These are phyloP conservation scores for Nothophytophthora sp. DNA, from an alignment of 352 stramenopile species.

Conservation along the genomic window DNA sequence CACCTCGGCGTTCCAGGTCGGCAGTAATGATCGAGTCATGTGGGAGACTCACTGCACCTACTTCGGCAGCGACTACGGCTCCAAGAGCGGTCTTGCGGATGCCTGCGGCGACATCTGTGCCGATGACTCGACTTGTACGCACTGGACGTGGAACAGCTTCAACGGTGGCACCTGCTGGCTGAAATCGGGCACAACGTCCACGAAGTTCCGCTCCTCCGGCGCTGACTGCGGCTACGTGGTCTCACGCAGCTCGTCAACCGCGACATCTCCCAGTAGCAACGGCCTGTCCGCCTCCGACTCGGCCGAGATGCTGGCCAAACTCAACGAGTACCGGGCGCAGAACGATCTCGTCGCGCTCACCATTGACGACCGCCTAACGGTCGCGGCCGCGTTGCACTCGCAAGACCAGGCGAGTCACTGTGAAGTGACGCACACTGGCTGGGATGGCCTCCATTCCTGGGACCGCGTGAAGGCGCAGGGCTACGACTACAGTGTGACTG, in stretches of 20 bases:
- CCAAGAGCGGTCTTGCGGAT: constrained; percentile 20
- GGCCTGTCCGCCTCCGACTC: constrained; percentile 26
- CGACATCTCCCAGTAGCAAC: background rate
- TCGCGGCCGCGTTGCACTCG: constrained; percentile 38
- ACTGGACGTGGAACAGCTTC: constrained; percentile 42
- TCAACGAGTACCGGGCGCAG: constrained; percentile 51
- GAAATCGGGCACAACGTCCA: constrained; percentile 23
- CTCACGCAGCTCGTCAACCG: constrained; percentile 13
- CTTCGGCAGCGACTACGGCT: constrained; percentile 30
- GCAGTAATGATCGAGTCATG: constrained; percentile 32
- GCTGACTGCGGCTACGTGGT: constrained; percentile 40
- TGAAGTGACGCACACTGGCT: constrained; percentile 47
- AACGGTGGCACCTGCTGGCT: constrained; percentile 45
- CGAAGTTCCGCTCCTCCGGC: constrained; percentile 20
- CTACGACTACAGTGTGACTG: constrained; percentile 33
- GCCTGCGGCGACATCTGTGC: constrained; percentile 39
- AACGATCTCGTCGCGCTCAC: constrained; percentile 37
- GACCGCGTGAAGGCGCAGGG: constrained; percentile 31
- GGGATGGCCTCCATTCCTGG: constrained; percentile 29
- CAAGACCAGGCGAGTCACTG: constrained; percentile 45
- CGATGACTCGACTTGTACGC: constrained; percentile 30
- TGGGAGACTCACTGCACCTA: constrained; percentile 45
- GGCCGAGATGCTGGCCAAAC: constrained; percentile 39
- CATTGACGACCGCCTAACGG: constrained; percentile 40
- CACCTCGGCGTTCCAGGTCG: constrained; percentile 15